Evolutionary conservation across 352 stramenopile genomes (phyloP).

Genomic region (Pythium oligandrum): DNA sequence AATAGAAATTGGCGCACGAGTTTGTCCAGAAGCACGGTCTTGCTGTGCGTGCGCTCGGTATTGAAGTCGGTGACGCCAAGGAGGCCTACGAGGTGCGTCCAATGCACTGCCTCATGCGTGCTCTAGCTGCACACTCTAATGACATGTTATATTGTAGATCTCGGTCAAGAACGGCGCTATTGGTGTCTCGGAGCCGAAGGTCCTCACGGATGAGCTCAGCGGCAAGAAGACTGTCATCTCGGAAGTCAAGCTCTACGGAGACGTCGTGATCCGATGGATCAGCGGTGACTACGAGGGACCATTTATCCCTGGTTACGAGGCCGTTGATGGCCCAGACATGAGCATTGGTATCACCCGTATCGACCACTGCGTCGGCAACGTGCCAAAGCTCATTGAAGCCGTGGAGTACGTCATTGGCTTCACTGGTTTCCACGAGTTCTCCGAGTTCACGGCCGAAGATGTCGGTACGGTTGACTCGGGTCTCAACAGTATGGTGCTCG

Average conservation of each 20-base stretch:
- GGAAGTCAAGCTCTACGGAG: slow-evolving; percentile 85
- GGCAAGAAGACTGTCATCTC: slow-evolving; percentile 54
- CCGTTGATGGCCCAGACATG: slow-evolving; percentile 40
- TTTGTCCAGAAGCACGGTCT: slow-evolving; percentile 84
- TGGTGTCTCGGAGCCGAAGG: slow-evolving; percentile 49
- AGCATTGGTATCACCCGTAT: slow-evolving; percentile 81
- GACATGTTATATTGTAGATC: background rate
- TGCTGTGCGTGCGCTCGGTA: slow-evolving; percentile 71
- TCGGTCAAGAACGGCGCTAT: slow-evolving; percentile 71
- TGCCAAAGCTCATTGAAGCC: slow-evolving; percentile 84
- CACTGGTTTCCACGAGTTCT: slow-evolving; percentile 90
- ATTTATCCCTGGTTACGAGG: slow-evolving; percentile 79
- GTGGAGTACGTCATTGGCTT: slow-evolving; percentile 80
- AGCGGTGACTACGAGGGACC: slow-evolving; percentile 68
- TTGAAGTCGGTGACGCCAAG: slow-evolving; percentile 73
- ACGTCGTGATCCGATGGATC: slow-evolving; percentile 86
- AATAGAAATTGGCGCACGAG: slow-evolving; percentile 48
- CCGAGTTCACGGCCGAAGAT: slow-evolving; percentile 93
- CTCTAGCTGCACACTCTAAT: background rate
- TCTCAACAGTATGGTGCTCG: slow-evolving; percentile 93
- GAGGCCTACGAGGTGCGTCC: slow-evolving; percentile 57
- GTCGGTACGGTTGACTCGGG: slow-evolving; percentile 93
- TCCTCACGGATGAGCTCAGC: slow-evolving; percentile 52
- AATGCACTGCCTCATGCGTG: background rate
- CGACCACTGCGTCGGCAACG: slow-evolving; percentile 90